Evolutionary conservation across 78 protist species (phyloP).

Genomic region (Dictyostelium purpureum): DNA sequence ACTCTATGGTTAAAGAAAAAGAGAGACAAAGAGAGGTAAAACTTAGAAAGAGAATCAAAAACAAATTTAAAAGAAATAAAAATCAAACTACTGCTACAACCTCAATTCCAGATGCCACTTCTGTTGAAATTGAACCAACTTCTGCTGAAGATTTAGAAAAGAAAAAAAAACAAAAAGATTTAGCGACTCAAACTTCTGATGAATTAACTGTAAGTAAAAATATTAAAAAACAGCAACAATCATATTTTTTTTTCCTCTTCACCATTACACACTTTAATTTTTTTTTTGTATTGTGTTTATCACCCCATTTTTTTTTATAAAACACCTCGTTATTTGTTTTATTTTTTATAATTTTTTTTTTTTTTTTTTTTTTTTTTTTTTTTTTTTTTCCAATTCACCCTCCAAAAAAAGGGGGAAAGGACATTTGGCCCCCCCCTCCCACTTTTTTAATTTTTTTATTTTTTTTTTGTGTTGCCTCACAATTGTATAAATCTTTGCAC

Average conservation of each 20-base stretch:
- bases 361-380: not conserved
- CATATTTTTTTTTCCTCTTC: not conserved
- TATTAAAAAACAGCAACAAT: not conserved
- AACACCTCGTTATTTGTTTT: not conserved
- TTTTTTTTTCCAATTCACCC: no score
- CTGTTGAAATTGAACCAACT: not conserved
- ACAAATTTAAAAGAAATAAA: slow-evolving; percentile 6
- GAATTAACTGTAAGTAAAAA: slow-evolving; percentile 57
- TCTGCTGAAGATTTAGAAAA: not conserved
- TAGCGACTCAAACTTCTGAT: not conserved
- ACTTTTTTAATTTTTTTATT: no score
- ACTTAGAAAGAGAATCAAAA: slow-evolving; percentile 37
- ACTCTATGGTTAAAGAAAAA: slow-evolving; percentile 40
- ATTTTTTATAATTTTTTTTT: not conserved
- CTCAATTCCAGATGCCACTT: not conserved
- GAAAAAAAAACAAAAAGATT: not conserved
- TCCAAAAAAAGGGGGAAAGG: no score
- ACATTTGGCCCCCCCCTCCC: no score
- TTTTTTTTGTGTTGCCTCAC: no score
- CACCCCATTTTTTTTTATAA: no score
- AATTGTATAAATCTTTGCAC: no score
- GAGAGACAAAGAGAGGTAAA: slow-evolving; percentile 49
- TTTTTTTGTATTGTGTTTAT: no score
- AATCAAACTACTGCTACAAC: not conserved
- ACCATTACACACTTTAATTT: not conserved